phyloP scores from a whole-genome alignment of 2,329 filamentous ascomycete species.

The Aspergillus phoenicis region DNA sequence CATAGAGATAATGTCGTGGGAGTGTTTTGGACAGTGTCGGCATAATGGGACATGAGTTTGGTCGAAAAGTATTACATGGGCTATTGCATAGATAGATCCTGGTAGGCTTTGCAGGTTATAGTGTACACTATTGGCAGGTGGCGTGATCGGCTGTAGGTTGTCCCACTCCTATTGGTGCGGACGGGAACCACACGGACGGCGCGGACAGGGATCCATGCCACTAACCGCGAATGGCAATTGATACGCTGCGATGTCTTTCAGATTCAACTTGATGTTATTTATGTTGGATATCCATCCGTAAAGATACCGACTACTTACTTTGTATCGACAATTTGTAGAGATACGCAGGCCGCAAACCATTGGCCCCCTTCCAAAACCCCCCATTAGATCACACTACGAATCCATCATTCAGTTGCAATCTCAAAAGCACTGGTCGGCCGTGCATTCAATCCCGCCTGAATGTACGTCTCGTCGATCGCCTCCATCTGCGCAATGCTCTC shows the following conservation, averaged over 20 bases:
- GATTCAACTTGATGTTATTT: background rate
- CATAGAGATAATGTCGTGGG: no score
- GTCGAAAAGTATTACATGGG: no score
- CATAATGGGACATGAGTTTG: no score
- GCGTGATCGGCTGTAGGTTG: background rate
- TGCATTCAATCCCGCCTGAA: slow-evolving; percentile 39
- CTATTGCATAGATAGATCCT: no score
- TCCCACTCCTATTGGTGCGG: slow-evolving; percentile 5
- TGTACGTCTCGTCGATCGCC: slow-evolving; percentile 53
- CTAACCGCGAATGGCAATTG: background rate
- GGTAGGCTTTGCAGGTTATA: no score
- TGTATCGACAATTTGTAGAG: background rate
- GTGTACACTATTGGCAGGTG: background rate
- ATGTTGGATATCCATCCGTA: background rate
- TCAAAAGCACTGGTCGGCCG: slow-evolving; percentile 17
- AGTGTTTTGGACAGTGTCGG: no score
- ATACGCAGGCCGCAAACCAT: background rate
- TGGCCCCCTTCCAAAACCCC: background rate
- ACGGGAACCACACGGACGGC: background rate
- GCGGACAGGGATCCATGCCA: background rate
- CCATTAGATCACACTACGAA: background rate
- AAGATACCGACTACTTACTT: background rate
- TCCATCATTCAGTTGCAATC: no score
- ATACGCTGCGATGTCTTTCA: background rate
- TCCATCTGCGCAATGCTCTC: slow-evolving; percentile 51